Conservation (phyloP, 768 basidiomycete genomes). For the Glaciozyma martinii region DNA sequence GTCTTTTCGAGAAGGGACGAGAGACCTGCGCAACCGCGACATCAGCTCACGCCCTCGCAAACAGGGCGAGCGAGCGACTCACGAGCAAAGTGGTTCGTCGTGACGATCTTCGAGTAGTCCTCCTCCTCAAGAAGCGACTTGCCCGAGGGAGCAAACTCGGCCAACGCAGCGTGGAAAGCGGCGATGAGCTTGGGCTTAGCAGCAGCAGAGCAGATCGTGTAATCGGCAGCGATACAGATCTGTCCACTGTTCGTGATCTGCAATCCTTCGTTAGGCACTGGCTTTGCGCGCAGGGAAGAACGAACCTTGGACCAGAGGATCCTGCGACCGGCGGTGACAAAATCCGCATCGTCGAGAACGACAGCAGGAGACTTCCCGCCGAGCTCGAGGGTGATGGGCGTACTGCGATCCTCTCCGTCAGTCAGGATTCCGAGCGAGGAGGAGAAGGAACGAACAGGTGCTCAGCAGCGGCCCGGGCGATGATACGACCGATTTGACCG, state of each 20-base stretch:
- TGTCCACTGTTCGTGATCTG: not conserved
- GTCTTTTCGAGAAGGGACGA: constrained; percentile 51
- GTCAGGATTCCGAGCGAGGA: too few relatives aligned
- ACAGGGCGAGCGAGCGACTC: too few relatives aligned
- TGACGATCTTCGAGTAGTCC: constrained; percentile 46
- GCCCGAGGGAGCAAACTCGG: constrained; percentile 1
- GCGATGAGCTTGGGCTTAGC: constrained; percentile 15
- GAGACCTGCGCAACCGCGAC: constrained; percentile 50
- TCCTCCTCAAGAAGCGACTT: not conserved
- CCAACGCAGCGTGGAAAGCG: constrained; percentile 10
- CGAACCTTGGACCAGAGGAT: constrained; percentile 50
- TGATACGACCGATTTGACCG: constrained; percentile 55
- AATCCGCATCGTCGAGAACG: constrained; percentile 55
- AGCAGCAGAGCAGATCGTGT: constrained; percentile 15
- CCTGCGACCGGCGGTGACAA: constrained; percentile 51
- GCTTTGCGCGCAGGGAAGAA: not conserved
- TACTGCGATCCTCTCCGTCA: constrained; percentile 48
- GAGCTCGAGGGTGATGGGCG: constrained; percentile 57
- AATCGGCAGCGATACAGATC: constrained; percentile 7
- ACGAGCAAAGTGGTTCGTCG: constrained; percentile 34
- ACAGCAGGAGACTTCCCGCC: constrained; percentile 39
- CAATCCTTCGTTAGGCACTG: not conserved
- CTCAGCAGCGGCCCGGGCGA: constrained; percentile 59
- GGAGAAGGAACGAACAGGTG: too few relatives aligned
- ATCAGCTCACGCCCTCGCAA: too few relatives aligned